These are phyloP conservation scores for Eurotiales sp. DNA, from an alignment of 2,329 filamentous ascomycete species.

Conservation along the genomic window DNA sequence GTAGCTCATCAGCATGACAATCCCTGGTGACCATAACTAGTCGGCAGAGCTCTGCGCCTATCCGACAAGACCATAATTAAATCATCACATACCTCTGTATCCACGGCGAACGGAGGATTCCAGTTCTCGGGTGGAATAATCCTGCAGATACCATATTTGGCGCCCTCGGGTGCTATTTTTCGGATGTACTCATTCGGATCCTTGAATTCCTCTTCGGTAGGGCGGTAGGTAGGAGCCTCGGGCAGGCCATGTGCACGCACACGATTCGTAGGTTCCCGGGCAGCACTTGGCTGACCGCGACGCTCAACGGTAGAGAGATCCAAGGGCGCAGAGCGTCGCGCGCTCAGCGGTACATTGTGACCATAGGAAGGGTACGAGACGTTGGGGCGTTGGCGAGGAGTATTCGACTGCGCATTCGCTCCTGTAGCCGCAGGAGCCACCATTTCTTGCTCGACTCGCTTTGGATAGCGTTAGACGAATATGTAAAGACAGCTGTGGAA, in stretches of 20 bases:
- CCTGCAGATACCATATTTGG: conserved; percentile 88
- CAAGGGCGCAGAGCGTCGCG: conserved; percentile 63
- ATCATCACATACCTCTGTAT: conserved; percentile 72
- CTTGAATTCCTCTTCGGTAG: conserved; percentile 89
- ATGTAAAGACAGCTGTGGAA: conserved; percentile 14
- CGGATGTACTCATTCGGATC: conserved; percentile 91
- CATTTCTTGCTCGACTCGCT: conserved; percentile 31
- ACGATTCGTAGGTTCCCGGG: conserved; percentile 71
- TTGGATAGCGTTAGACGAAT: conserved; percentile 9
- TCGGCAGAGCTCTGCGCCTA: not conserved
- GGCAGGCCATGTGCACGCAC: conserved; percentile 77
- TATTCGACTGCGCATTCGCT: conserved; percentile 32
- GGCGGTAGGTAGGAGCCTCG: conserved; percentile 86
- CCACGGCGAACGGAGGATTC: conserved; percentile 93
- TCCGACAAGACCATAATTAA: not conserved
- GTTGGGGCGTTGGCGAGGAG: conserved; percentile 35
- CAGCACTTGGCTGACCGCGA: conserved; percentile 73
- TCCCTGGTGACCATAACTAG: not conserved
- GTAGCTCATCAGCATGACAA: not conserved
- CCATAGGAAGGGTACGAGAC: conserved; percentile 43
- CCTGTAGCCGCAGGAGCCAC: conserved; percentile 44
- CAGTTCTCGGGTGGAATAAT: conserved; percentile 90
- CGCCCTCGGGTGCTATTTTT: conserved; percentile 83
- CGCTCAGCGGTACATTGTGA: conserved; percentile 58
- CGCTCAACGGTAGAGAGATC: conserved; percentile 89